A percentile compares a stretch with the other conserved stretches of the same genome.
phyloP scores from a whole-genome alignment of 768 basidiomycete species.

The Terana coerulea region DNA sequence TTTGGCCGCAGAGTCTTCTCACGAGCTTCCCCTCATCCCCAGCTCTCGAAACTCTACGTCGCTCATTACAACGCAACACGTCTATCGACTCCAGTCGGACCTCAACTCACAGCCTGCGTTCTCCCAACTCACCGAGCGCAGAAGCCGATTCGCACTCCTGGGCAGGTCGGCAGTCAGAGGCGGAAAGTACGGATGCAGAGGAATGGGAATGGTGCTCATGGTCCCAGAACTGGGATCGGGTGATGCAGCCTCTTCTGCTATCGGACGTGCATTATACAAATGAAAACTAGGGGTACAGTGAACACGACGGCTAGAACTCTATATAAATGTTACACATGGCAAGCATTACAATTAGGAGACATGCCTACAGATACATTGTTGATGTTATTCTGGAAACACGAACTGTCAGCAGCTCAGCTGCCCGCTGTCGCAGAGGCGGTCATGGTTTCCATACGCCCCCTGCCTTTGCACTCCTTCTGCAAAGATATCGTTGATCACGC shows the following conservation, averaged over 20 bases:
- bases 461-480: conserved; percentile 88
- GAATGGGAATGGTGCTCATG: conserved; percentile 69
- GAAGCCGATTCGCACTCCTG: neutral
- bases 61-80: conserved; percentile 36
- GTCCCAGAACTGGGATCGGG: conserved; percentile 80
- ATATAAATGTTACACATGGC: neutral
- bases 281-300: neutral
- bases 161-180: neutral
- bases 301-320: neutral
- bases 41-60: conserved; percentile 47
- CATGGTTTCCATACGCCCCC: conserved; percentile 81
- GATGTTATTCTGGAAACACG: neutral
- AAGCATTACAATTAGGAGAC: no score
- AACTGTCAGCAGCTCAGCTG: conserved; percentile 2
- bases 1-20: conserved; percentile 46
- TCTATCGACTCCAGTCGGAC: conserved; percentile 3
- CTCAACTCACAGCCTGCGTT: neutral
- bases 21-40: conserved; percentile 55
- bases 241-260: conserved; percentile 56
- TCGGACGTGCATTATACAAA: conserved; percentile 21
- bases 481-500: conserved; percentile 84
- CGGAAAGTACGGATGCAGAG: conserved; percentile 18
- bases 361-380: neutral
- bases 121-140: conserved; percentile 1
- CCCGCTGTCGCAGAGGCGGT: conserved; percentile 61